Base-by-base conservation (phyloP, 2,329 filamentous ascomycete species). In the Fusarium piperis region DNA sequence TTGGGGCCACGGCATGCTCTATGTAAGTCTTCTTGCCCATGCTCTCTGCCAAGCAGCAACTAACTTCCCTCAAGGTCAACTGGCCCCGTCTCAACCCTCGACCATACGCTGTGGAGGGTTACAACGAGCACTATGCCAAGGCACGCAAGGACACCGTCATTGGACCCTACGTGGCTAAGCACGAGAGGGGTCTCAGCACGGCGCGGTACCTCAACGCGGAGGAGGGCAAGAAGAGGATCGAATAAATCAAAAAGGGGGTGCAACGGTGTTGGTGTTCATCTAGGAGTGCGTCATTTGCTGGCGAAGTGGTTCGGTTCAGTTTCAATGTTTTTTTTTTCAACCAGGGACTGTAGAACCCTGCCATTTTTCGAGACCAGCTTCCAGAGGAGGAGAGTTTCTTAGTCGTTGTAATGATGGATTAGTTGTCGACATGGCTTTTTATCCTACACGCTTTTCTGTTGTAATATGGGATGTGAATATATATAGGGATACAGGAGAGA, bases 181-280 rank as follows among this genome's bases (percentile, higher is more conserved):
- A 97, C 78, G 93, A 97, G 82, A 87, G 95, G 16, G 94, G 94
- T 3, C 88, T 94, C 69, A 97, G 94, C 83, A 93, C 93, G 72
- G 92, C 92, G 46, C 88, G 94, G 68, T 91, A 97, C 75, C 88
- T 94, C 33, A 96, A 92, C 75, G 90, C 97, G 61, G 96, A 99
- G 81, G 96, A 99, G 83, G 96, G 96, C 59, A 99, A 99, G 88
- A 99, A 98, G 89, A 93, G 96, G 80, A 97, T 97, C 78, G 96
- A 99, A 80, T 95, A 88, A 75, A 76, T 26, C 28, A 61, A 67
- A 61, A 64, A 7, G 46, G 52, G 32, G 23, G 23, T 48, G 51
- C 36, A 55, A 44, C 30, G 23, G 44, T 26, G 41, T 46, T 26
- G 38, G 53, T 70, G 48, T 66, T 60, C 64, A 33, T 39, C 58